Conservation (phyloP, 2,329 filamentous ascomycete species). For the Xylaria sp. region DNA sequence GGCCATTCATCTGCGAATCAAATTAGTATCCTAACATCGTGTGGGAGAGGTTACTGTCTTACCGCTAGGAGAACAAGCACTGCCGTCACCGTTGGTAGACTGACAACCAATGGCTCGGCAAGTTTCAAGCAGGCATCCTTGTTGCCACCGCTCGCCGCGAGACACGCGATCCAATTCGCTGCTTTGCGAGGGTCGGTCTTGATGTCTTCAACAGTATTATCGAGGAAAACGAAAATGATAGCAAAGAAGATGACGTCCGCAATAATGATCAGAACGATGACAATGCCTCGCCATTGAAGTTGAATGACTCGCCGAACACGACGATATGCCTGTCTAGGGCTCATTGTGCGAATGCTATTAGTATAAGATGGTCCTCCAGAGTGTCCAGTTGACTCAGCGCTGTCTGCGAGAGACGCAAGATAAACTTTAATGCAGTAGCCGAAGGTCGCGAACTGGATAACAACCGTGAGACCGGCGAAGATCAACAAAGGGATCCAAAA, state of each 20-base stretch:
- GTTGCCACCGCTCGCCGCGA: constrained; percentile 66
- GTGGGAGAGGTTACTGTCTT: constrained; percentile 51
- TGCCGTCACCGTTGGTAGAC: constrained; percentile 79
- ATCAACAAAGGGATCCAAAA: constrained; percentile 88
- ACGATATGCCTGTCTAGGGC: constrained; percentile 86
- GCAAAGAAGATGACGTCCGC: constrained; percentile 94
- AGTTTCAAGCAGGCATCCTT: constrained; percentile 73
- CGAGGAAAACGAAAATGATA: constrained; percentile 87
- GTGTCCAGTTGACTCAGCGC: constrained; percentile 73
- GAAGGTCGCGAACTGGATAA: constrained; percentile 76
- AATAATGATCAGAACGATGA: constrained; percentile 89
- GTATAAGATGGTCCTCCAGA: constrained; percentile 80
- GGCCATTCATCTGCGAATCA: constrained; percentile 73
- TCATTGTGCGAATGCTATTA: constrained; percentile 78
- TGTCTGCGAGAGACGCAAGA: constrained; percentile 81
- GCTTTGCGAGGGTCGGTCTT: constrained; percentile 65
- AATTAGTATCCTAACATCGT: constrained; percentile 24
- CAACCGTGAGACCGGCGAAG: constrained; percentile 70
- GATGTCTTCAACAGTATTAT: constrained; percentile 72
- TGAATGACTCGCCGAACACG: constrained; percentile 86
- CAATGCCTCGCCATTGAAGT: constrained; percentile 93
- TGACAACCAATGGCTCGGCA: constrained; percentile 72
- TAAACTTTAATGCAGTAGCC: constrained; percentile 96
- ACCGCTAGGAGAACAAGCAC: constrained; percentile 85
- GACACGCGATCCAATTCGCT: constrained; percentile 75